Percentiles rank a stretch among this genome's conserved stretches.
These are phyloP conservation scores for Eutypella sp. DNA, from an alignment of 2,329 filamentous ascomycete genomes.

Conservation along the genomic window DNA sequence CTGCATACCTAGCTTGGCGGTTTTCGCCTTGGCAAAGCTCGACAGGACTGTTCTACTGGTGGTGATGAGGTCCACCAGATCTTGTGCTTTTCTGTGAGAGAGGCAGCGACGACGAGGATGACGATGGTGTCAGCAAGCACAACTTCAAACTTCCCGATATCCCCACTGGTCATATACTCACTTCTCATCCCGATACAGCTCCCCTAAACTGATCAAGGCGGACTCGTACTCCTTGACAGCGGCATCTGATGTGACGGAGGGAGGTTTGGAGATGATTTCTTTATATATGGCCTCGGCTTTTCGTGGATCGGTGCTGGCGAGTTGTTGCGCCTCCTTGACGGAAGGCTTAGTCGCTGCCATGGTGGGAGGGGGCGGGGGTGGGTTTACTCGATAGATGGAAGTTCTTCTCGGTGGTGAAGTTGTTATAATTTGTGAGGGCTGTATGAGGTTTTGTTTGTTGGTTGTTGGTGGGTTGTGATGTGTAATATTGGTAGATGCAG, in stretches of 20 bases:
- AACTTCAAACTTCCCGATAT: too few species aligned
- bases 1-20: constrained; percentile 95
- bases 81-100: constrained; percentile 62
- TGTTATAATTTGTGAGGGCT: too few species aligned
- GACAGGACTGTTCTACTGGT: constrained; percentile 88
- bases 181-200: constrained; percentile 88
- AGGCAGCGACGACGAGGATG: too few species aligned
- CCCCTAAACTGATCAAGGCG: constrained; percentile 81
- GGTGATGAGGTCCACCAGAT: constrained; percentile 84
- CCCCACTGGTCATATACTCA: constrained; percentile 35
- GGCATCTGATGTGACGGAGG: constrained; percentile 75
- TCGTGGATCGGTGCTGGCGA: constrained; percentile 72
- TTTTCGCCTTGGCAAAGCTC: constrained; percentile 98
- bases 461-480: too few species aligned
- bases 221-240: constrained; percentile 88
- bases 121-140: too few species aligned
- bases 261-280: constrained; percentile 80
- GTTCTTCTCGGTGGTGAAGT: too few species aligned
- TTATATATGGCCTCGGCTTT: constrained; percentile 88
- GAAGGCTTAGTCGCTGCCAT: constrained; percentile 28
- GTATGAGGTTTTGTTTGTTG: too few species aligned
- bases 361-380: background rate
- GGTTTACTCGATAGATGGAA: background rate
- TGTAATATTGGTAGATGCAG: too few species aligned
- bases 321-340: constrained; percentile 83